phyloP scores from a whole-genome alignment of 352 stramenopile genomes.

The Thraustochytrium striatum region DNA sequence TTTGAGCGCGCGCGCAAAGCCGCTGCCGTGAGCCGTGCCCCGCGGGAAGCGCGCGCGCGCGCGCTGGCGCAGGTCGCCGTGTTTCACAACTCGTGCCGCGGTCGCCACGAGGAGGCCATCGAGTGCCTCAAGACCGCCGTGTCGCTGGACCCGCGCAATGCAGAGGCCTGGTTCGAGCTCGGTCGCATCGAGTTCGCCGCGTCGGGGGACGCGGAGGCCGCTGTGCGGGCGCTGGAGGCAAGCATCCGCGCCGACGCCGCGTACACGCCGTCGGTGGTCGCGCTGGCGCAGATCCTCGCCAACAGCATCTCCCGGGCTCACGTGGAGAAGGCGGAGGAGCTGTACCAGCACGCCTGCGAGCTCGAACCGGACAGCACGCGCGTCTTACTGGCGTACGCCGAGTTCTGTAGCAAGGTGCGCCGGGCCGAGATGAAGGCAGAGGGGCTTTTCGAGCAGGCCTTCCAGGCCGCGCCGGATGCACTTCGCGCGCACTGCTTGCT shows the following conservation, averaged over 20 bases:
- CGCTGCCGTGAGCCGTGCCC: background rate
- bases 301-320: constrained; percentile 6
- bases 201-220: background rate
- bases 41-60: background rate
- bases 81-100: constrained; percentile 3
- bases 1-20: constrained; percentile 40
- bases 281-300: constrained; percentile 37
- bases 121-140: background rate
- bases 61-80: constrained; percentile 13
- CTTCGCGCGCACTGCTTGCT: background rate
- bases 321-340: constrained; percentile 3
- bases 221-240: background rate
- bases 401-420: constrained; percentile 18
- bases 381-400: constrained; percentile 21
- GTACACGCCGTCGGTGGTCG: background rate
- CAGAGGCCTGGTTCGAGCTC: constrained; percentile 31
- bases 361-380: constrained; percentile 25
- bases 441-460: background rate
- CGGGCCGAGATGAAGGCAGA: constrained; percentile 20
- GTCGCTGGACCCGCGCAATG: constrained; percentile 22
- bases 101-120: background rate
- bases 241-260: background rate
- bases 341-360: constrained; percentile 34
- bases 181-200: constrained; percentile 26
- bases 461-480: background rate